A percentile compares a stretch with the other conserved stretches of the same genome.
Evolutionary conservation across 2,329 filamentous ascomycete species (phyloP).

Genomic region (Orbilia blumenaviensis): DNA sequence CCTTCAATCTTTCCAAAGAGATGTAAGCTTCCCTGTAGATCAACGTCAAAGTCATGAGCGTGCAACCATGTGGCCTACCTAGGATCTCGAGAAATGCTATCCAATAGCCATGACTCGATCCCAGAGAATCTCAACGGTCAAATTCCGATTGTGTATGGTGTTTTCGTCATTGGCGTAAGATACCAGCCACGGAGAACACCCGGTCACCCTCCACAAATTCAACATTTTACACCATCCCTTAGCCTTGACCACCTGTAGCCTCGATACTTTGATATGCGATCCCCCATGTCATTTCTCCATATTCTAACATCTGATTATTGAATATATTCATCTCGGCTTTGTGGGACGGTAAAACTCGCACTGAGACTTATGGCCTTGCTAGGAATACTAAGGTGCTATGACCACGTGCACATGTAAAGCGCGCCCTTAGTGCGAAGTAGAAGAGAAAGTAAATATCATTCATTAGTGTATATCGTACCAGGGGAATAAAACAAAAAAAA

Average conservation of each 20-base stretch:
- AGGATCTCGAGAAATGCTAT: too few species aligned
- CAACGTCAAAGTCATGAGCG: too few species aligned
- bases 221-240: conserved; percentile 1
- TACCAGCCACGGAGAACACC: not conserved
- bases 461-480: conserved; percentile 1
- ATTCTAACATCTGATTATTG: not conserved
- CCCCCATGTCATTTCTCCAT: too few species aligned
- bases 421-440: not conserved
- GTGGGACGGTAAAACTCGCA: too few species aligned
- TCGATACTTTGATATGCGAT: too few species aligned
- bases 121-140: not conserved
- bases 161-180: not conserved
- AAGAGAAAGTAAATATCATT: not conserved
- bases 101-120: not conserved
- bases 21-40: too few species aligned
- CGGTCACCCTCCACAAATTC: not conserved
- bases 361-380: not conserved
- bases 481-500: not conserved
- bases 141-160: not conserved
- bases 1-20: too few species aligned
- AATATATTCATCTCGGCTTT: not conserved
- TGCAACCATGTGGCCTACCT: not conserved
- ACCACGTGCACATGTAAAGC: not conserved
- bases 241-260: too few species aligned
- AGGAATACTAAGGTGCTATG: not conserved